Base-by-base conservation (phyloP, 257 asterid genomes). In the Salvia miltiorrhiza region DNA sequence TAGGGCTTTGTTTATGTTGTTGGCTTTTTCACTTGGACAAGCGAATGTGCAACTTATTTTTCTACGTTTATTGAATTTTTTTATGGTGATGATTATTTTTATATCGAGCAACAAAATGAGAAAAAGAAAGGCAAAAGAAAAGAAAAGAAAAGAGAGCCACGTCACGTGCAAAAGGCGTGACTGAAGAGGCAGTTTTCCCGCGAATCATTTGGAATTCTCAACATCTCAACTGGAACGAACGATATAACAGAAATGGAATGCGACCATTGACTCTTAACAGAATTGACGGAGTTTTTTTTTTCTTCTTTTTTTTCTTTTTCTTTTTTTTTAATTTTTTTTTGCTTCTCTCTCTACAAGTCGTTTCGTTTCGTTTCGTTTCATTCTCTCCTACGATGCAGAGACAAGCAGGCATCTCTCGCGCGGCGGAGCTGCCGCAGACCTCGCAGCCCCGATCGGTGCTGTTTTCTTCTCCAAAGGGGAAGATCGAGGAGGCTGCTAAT, bases 341-440 rank as follows among this genome's bases (percentile, higher is more conserved):
- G n/a, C 23, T 48, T 62, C 70, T 55, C 69, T 40, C 75, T 48
- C 70, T 8, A 26, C 43, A 13, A 40, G 50, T 30, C 26, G 9
- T 11, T 19, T 37, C 17, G 0, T 8, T 37, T 10, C 43, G 1
- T 37, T 37, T 7, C 5, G 32, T 28, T 28, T 4, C 4, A 4
- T 2, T 30, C 35, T 56, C 74, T 64, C 69, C 59, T 14, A 65
- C 12, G 63, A 80, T 77, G 82, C 73, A 65, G 39, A 70, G 80
- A 12, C 76, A 80, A 48, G 52, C 67, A 4, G 68, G 57, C 65
- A 63, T 70, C 67, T 23, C 70, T 20, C 71, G 71, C 53, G 64
- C 17, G 10, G 21, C 21, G 40, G 81, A 79, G 33, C 59, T 48
- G 10, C 70, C 63, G 45, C 73, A 37, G 45, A 43, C 11, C 24